Conservation (phyloP, 1,284 basidiomycete species). For the Cryptococcus sp. region DNA sequence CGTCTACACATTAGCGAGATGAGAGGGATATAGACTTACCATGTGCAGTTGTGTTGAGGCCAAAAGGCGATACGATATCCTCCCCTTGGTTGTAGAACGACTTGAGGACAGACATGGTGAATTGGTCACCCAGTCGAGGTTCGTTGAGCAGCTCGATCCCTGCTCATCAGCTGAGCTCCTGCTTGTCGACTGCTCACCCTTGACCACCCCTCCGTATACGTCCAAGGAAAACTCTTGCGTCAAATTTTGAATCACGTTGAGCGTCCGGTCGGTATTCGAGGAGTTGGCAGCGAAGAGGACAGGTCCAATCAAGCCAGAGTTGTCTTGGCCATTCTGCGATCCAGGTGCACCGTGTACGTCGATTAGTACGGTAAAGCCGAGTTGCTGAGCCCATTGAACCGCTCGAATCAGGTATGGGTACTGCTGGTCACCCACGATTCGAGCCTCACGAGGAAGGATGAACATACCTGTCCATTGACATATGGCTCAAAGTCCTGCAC, state of each 20-base stretch:
- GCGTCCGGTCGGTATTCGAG: conserved; percentile 28
- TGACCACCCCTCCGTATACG: conserved; percentile 29
- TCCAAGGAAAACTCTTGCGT: conserved; percentile 42
- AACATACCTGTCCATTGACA: conserved; percentile 25
- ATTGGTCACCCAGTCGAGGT: conserved; percentile 19
- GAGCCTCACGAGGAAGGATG: background rate
- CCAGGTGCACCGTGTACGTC: conserved; percentile 66
- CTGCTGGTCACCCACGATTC: background rate
- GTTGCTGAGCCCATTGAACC: conserved; percentile 21
- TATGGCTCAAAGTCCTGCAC: conserved; percentile 27
- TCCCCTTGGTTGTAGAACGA: conserved; percentile 18
- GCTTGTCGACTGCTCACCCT: conserved; percentile 8
- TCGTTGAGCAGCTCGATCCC: conserved; percentile 54
- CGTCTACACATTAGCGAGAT: conserved; percentile 16
- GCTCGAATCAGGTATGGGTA: conserved; percentile 26
- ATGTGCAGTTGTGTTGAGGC: conserved; percentile 24
- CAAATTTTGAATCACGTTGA: conserved; percentile 45
- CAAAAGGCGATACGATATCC: background rate
- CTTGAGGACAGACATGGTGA: conserved; percentile 27
- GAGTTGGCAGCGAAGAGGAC: conserved; percentile 23
- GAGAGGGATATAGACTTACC: conserved; percentile 16
- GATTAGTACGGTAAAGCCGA: conserved; percentile 24
- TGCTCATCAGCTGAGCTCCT: conserved; percentile 1
- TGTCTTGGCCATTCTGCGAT: conserved; percentile 47
- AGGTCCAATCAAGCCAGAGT: conserved; percentile 23